phyloP scores from a whole-genome alignment of 345 rosid species.

The Populus nigra region DNA sequence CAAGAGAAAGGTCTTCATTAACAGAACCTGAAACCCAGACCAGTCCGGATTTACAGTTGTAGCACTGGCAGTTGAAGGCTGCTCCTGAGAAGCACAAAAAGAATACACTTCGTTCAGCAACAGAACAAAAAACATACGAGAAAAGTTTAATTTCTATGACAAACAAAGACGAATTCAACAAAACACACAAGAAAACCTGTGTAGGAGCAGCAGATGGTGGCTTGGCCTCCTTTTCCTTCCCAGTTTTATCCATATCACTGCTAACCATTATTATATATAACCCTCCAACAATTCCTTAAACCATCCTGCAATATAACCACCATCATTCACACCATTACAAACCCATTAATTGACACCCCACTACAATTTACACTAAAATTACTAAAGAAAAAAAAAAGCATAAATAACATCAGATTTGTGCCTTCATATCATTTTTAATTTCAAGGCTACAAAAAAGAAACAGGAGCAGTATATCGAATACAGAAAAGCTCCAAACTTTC shows the following conservation, averaged over 20 bases:
- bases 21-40: conserved; percentile 90
- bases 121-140: not conserved
- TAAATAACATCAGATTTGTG: not conserved
- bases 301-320: conserved; percentile 42
- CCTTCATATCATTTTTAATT: not conserved
- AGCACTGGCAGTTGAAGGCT: conserved; percentile 50
- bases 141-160: conserved; percentile 13
- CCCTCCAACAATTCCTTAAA: conserved; percentile 28
- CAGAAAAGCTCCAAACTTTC: not conserved
- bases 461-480: not conserved
- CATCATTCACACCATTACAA: not conserved
- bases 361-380: not conserved
- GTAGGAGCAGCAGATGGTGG: conserved; percentile 49
- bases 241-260: conserved; percentile 60
- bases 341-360: not conserved
- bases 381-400: not conserved
- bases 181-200: conserved; percentile 50
- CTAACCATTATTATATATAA: conserved; percentile 54
- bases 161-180: conserved; percentile 6
- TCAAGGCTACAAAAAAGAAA: not conserved
- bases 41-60: conserved; percentile 78
- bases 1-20: conserved; percentile 5
- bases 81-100: conserved; percentile 56
- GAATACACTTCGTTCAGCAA: not conserved
- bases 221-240: conserved; percentile 71